Conservation (phyloP, 371 early-diverging fungal genomes). For the Mucor velutinosus region DNA sequence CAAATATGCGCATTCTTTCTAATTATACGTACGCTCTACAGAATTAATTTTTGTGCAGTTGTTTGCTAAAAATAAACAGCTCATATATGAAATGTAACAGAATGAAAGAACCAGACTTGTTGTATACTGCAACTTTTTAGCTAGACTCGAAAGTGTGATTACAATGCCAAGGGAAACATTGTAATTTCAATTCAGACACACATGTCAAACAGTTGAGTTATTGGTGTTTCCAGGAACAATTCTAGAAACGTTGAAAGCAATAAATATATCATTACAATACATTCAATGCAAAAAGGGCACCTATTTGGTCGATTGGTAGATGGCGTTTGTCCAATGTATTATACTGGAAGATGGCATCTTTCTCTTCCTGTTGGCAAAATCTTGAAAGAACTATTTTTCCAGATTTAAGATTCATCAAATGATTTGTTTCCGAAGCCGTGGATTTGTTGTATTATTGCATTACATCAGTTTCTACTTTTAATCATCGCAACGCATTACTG, state of each 20-base stretch:
- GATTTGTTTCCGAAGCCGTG: not conserved
- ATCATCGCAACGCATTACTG: not conserved
- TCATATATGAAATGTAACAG: not conserved
- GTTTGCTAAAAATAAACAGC: not conserved
- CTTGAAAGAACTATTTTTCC: not conserved
- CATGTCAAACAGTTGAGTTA: not conserved
- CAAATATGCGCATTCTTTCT: too few species aligned
- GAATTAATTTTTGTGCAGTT: too few species aligned
- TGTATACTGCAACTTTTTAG: not conserved
- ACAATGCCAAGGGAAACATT: not conserved
- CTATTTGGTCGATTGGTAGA: too few species aligned
- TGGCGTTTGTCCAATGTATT: too few species aligned
- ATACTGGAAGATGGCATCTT: not conserved
- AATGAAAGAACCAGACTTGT: not conserved
- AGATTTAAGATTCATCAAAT: not conserved
- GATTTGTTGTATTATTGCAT: not conserved
- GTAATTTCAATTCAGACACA: not conserved
- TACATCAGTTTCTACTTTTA: not conserved
- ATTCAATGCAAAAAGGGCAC: too few species aligned
- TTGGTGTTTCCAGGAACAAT: too few species aligned
- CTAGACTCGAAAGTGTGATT: not conserved
- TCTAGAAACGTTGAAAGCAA: too few species aligned
- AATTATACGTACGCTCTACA: too few species aligned
- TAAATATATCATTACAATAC: too few species aligned
- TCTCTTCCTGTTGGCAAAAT: not conserved